A percentile compares a stretch with the other conserved stretches of the same genome.
Conservation (phyloP, 495 filamentous ascomycete genomes). For the Lophiotrema nucula region DNA sequence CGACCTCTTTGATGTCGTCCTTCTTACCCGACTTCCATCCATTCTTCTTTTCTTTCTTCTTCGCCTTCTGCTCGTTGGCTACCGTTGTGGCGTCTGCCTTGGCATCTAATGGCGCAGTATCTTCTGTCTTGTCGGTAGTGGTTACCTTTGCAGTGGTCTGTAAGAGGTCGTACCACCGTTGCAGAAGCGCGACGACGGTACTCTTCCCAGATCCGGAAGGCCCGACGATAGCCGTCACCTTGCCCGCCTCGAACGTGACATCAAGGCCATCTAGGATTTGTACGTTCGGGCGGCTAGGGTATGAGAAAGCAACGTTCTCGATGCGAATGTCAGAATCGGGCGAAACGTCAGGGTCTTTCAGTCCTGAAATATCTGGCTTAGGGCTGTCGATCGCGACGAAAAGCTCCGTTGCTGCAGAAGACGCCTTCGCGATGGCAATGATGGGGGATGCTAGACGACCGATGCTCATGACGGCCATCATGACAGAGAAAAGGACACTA, state of each 20-base stretch:
- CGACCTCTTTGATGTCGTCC: not conserved
- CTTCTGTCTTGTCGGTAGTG: not conserved
- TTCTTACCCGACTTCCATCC: not conserved
- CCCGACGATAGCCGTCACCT: slow-evolving; percentile 39
- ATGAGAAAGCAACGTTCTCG: slow-evolving; percentile 34
- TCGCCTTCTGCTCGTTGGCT: not conserved
- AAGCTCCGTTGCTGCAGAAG: slow-evolving; percentile 29
- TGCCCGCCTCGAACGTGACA: slow-evolving; percentile 32
- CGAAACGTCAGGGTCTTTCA: slow-evolving; percentile 33
- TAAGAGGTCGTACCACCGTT: slow-evolving; percentile 34
- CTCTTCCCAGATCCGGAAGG: slow-evolving; percentile 39
- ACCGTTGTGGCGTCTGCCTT: not conserved
- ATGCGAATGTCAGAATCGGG: slow-evolving; percentile 28
- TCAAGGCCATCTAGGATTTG: slow-evolving; percentile 32
- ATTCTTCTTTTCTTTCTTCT: slow-evolving; percentile 6
- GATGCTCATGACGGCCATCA: slow-evolving; percentile 29
- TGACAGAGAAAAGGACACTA: slow-evolving; percentile 34
- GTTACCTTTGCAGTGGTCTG: not conserved
- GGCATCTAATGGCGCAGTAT: not conserved
- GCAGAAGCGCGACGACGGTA: slow-evolving; percentile 35
- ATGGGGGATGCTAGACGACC: slow-evolving; percentile 25
- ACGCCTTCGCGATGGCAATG: slow-evolving; percentile 32
- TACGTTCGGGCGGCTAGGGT: slow-evolving; percentile 35
- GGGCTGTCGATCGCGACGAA: slow-evolving; percentile 34
- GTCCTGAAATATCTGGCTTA: slow-evolving; percentile 31